Percentiles rank a stretch among this genome's conserved stretches.
Evolutionary conservation across 306 rosid species (phyloP).

Genomic region (Amphicarpaea edgeworthii): DNA sequence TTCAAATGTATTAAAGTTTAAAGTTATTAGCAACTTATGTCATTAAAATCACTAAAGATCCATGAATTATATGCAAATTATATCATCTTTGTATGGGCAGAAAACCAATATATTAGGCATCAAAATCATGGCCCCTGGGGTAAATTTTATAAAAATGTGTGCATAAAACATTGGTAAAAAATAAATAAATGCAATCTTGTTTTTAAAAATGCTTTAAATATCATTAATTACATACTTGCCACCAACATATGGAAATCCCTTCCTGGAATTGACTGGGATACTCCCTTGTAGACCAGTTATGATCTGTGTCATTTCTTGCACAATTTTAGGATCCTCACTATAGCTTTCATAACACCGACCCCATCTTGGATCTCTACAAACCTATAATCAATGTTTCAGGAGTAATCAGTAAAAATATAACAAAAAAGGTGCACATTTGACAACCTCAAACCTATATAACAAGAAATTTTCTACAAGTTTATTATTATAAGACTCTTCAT

Average conservation of each 20-base stretch:
- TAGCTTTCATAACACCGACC: constrained; percentile 99
- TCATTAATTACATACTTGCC: constrained; percentile 71
- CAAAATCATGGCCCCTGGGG: background rate
- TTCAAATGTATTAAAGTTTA: constrained; percentile 4
- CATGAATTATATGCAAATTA: background rate
- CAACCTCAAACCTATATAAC: constrained; percentile 28
- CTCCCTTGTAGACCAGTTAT: constrained; percentile 92
- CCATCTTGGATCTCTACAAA: constrained; percentile 99
- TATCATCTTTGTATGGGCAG: background rate
- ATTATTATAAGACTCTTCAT: constrained; percentile 28
- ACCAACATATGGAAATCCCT: constrained; percentile 82
- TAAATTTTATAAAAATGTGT: constrained; percentile 1
- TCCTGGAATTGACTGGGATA: constrained; percentile 64
- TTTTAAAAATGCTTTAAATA: constrained; percentile 10
- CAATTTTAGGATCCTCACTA: constrained; percentile 87
- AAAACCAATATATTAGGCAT: constrained; percentile 17
- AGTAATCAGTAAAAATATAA: constrained; percentile 35
- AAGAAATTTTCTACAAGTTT: constrained; percentile 29
- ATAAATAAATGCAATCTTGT: constrained; percentile 10
- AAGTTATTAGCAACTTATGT: background rate
- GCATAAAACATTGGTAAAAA: background rate
- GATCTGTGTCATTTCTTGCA: constrained; percentile 82
- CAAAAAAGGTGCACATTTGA: constrained; percentile 25
- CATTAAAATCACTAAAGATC: constrained; percentile 24
- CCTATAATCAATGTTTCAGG: constrained; percentile 60